Evolutionary conservation across 2,329 filamentous ascomycete genomes (phyloP).

Genomic region (Fusarium luffae): DNA sequence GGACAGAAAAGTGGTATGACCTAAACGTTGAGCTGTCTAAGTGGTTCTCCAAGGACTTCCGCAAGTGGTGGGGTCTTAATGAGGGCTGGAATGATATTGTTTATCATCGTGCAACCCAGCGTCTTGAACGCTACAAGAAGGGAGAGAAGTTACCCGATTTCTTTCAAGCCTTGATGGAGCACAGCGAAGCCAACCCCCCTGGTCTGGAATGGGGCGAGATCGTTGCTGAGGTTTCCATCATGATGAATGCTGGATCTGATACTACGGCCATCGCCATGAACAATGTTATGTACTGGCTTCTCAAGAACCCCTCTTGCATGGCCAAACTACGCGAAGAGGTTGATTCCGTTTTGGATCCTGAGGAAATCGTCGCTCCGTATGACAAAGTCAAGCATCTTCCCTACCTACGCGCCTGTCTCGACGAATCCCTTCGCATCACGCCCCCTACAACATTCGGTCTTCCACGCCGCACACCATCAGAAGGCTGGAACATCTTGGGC

Average conservation of each 20-base stretch:
- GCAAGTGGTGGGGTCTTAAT: slow-evolving; percentile 39
- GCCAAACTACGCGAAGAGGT: slow-evolving; percentile 58
- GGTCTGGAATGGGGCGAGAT: slow-evolving; percentile 67
- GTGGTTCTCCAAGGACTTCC: slow-evolving; percentile 56
- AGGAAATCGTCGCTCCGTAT: slow-evolving; percentile 59
- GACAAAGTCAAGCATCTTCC: slow-evolving; percentile 63
- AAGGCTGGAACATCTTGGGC: slow-evolving; percentile 47
- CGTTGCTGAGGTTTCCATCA: slow-evolving; percentile 65
- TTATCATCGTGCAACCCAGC: slow-evolving; percentile 54
- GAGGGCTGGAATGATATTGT: slow-evolving; percentile 55
- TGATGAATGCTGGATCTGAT: slow-evolving; percentile 63
- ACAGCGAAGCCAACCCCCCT: slow-evolving; percentile 52
- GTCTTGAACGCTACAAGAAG: slow-evolving; percentile 36
- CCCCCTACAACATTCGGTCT: slow-evolving; percentile 46
- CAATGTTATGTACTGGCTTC: slow-evolving; percentile 64
- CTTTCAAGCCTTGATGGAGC: slow-evolving; percentile 66
- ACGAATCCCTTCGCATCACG: slow-evolving; percentile 57
- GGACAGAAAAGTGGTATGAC: slow-evolving; percentile 63
- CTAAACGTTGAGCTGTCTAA: slow-evolving; percentile 59
- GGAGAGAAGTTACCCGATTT: slow-evolving; percentile 70
- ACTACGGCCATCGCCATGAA: slow-evolving; percentile 62
- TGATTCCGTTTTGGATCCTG: slow-evolving; percentile 55
- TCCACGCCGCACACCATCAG: slow-evolving; percentile 45
- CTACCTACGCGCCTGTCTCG: slow-evolving; percentile 63
- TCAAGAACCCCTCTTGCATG: slow-evolving; percentile 57